phyloP scores from a whole-genome alignment of 352 stramenopile genomes.

The Peronosclerospora sorghi region DNA sequence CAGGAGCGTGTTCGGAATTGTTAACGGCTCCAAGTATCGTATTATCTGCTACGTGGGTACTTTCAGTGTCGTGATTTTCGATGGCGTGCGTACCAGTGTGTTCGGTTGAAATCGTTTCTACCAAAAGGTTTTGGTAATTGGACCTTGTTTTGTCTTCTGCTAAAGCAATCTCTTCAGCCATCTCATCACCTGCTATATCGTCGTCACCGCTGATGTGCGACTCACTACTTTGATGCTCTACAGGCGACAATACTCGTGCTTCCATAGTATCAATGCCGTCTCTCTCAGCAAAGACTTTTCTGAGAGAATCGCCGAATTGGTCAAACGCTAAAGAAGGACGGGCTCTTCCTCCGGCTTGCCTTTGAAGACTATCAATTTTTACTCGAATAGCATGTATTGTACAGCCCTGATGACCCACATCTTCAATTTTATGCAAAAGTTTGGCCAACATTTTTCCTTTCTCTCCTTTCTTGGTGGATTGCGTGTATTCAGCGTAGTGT shows the following conservation, averaged over 20 bases:
- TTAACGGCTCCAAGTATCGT: background rate
- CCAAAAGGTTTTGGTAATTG: background rate
- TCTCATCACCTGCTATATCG: background rate
- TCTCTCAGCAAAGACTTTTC: slow-evolving; percentile 10
- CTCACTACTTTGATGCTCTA: slow-evolving; percentile 1
- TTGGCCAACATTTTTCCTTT: slow-evolving; percentile 17
- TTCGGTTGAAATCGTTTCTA: background rate
- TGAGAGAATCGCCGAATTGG: slow-evolving; percentile 10
- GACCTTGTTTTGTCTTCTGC: slow-evolving; percentile 1
- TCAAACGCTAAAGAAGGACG: slow-evolving; percentile 16
- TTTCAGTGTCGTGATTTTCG: background rate
- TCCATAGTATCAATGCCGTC: background rate
- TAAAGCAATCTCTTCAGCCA: background rate
- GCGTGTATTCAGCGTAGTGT: slow-evolving; percentile 12
- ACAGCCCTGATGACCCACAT: slow-evolving; percentile 10
- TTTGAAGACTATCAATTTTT: slow-evolving; percentile 23
- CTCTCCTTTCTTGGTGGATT: slow-evolving; percentile 18
- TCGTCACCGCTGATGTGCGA: slow-evolving; percentile 8
- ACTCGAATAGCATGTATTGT: slow-evolving; percentile 20
- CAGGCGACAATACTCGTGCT: background rate
- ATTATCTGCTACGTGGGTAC: background rate
- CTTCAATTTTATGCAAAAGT: slow-evolving; percentile 12
- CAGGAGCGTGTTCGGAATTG: background rate
- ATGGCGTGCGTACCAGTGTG: background rate
- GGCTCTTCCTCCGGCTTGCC: slow-evolving; percentile 13